A percentile compares a stretch with the other conserved stretches of the same genome.
phyloP scores from a whole-genome alignment of 163 green algal species.

The Trebouxiophyceae sp. region DNA sequence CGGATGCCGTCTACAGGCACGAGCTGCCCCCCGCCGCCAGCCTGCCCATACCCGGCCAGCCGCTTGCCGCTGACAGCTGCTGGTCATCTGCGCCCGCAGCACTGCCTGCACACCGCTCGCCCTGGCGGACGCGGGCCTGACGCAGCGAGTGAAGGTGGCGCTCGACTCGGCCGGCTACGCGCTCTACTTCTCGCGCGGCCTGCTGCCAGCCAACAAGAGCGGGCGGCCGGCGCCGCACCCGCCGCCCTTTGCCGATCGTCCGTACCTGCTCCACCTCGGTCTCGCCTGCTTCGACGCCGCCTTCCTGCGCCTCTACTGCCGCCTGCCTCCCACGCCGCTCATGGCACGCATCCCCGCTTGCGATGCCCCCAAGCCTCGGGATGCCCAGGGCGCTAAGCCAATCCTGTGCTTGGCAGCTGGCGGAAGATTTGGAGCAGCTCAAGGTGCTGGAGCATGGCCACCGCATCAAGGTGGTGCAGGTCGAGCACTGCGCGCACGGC shows the following conservation, averaged over 20 bases:
- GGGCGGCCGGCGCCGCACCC: slow-evolving; percentile 27
- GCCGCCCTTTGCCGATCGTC: slow-evolving; percentile 21
- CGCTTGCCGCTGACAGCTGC: slow-evolving; percentile 1
- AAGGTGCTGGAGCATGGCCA: slow-evolving; percentile 68
- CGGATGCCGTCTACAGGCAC: slow-evolving; percentile 49
- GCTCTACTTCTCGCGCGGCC: slow-evolving; percentile 60
- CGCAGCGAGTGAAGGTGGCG: slow-evolving; percentile 56
- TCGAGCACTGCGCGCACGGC: slow-evolving; percentile 55
- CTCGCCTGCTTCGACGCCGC: slow-evolving; percentile 52
- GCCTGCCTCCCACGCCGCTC: slow-evolving; percentile 36
- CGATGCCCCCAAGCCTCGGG: too few species aligned
- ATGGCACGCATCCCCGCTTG: slow-evolving; percentile 28
- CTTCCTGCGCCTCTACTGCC: slow-evolving; percentile 49
- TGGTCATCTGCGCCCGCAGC: slow-evolving; percentile 17
- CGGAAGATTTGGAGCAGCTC: slow-evolving; percentile 72
- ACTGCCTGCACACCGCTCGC: slow-evolving; percentile 55
- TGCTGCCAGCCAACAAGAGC: slow-evolving; percentile 63
- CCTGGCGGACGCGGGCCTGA: slow-evolving; percentile 33
- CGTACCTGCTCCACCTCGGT: slow-evolving; percentile 56
- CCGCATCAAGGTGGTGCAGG: slow-evolving; percentile 53
- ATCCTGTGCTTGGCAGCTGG: slow-evolving; percentile 29
- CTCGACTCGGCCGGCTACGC: slow-evolving; percentile 51
- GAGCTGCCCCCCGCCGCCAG: too few species aligned
- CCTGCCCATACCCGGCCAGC: too few species aligned
- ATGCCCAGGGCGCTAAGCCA: not conserved